phyloP scores from a whole-genome alignment of 257 asterid species.

The Nicotiana knightiana region DNA sequence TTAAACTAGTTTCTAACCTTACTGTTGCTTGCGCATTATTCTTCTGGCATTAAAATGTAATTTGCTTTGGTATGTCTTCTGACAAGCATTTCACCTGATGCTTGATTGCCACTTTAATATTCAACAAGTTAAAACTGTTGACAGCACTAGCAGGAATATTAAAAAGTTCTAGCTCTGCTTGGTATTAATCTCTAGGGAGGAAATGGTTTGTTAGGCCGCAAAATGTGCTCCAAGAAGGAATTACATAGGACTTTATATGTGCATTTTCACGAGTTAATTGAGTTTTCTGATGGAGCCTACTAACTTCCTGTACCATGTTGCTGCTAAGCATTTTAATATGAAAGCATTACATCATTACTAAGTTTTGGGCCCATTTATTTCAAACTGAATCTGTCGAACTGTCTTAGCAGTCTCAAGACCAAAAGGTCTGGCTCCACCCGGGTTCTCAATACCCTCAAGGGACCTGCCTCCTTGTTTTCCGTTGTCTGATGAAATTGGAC shows the following conservation, averaged over 20 bases:
- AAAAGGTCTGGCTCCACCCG: conserved; percentile 76
- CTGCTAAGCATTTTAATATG: not conserved
- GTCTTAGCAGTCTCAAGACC: conserved; percentile 48
- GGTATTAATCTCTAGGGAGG: not conserved
- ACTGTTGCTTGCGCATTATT: not conserved
- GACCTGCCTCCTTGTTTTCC: conserved; percentile 88
- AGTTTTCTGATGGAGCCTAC: not conserved
- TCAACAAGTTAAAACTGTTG: not conserved
- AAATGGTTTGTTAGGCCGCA: not conserved
- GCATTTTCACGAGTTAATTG: not conserved
- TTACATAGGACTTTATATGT: not conserved
- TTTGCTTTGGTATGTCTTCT: not conserved
- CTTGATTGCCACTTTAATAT: not conserved
- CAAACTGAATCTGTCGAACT: not conserved
- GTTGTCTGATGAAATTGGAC: conserved; percentile 38
- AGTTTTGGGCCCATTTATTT: not conserved
- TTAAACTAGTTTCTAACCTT: not conserved
- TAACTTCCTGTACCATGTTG: not conserved
- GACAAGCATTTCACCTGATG: not conserved
- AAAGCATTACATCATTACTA: not conserved
- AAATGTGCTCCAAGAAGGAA: not conserved
- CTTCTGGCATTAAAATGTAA: not conserved
- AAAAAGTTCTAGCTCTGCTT: not conserved
- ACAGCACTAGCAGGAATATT: not conserved
- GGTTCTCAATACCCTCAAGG: conserved; percentile 62